A percentile compares a stretch with the other conserved stretches of the same genome.
These are phyloP conservation scores for Rusavskia elegans DNA, from an alignment of 495 filamentous ascomycete genomes.

Conservation along the genomic window DNA sequence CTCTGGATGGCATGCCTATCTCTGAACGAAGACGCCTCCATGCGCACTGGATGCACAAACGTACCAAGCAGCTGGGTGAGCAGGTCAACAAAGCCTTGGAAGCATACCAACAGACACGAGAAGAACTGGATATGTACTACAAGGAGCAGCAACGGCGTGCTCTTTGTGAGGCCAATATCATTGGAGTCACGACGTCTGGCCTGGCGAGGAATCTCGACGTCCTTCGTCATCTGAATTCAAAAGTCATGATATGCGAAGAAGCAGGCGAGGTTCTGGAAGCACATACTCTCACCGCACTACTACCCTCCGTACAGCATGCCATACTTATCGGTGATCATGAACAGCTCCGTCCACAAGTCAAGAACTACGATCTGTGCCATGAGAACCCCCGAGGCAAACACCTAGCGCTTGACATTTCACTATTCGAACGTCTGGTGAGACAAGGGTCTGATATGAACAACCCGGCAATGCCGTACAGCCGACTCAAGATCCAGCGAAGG, in stretches of 20 bases:
- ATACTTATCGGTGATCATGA: constrained; percentile 68
- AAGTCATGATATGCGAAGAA: constrained; percentile 64
- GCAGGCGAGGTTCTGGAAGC: constrained; percentile 64
- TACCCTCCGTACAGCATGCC: constrained; percentile 54
- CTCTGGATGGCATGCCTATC: no score
- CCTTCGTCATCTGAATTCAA: constrained; percentile 41
- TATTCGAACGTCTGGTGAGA: constrained; percentile 53
- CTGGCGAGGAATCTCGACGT: constrained; percentile 48
- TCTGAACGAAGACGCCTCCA: no score
- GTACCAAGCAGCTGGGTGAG: constrained; percentile 14
- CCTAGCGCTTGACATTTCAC: constrained; percentile 47
- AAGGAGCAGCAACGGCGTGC: constrained; percentile 22
- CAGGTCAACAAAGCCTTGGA: background rate
- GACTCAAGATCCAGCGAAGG: constrained; percentile 50
- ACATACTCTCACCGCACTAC: constrained; percentile 48
- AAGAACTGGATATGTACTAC: constrained; percentile 11
- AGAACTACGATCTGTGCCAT: constrained; percentile 45
- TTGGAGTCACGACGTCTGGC: constrained; percentile 63
- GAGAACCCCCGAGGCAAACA: constrained; percentile 37
- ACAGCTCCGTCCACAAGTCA: constrained; percentile 54
- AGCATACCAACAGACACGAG: no score
- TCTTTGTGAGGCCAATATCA: constrained; percentile 33
- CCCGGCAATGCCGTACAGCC: constrained; percentile 33
- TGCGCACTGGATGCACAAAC: constrained; percentile 3
- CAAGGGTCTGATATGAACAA: constrained; percentile 11